Base-by-base conservation (phyloP, 352 stramenopile species). In the Aphanomyces stellatus region DNA sequence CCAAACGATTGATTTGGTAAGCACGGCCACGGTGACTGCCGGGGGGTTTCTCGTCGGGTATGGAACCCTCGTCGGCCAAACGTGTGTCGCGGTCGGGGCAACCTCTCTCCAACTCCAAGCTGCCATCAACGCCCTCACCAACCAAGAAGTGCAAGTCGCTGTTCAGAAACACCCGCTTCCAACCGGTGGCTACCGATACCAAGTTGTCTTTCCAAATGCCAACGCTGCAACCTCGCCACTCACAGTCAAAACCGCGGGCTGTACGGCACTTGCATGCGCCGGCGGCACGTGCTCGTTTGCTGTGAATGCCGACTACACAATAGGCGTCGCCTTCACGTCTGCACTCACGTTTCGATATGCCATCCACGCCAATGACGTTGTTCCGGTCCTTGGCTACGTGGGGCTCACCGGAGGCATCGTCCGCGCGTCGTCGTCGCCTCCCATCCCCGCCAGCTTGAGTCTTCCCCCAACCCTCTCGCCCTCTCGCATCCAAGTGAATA, bases 1-100 rank as follows among this genome's bases (percentile, higher is more conserved):
- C 3, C 83, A 92, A 65, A 89, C 83, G 0, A 89, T 92, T 28
- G 83, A 90, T 49, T 67, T 92, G 6, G 71, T 43, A 0, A 72
- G 81, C 0, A 35, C 57, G n/a, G 65, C 72, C 0, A 5, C 65
- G n/a, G 85, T 92, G 10, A 67, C 60, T 0, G 40, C 41, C 3
- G 60, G 60, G 2, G 27, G 27, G 10, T 67, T 67, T 33, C n/a
- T 30, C 1, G 43, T 67, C 4, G 43, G 22, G 4, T 28, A 43
- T 3, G 60, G 40, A 33, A 8, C 43, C 4, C 11, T 59, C 10
- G 37, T n/a, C 6, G 22, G 40, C 22, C 3, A 19, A 11, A 67
- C 49, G 41, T 60, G 46, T 24, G 5, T 67, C 40, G 31, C 41
- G 19, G n/a, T 27, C 30, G 48, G 31, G 41, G 40, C 49, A 6